phyloP scores from a whole-genome alignment of 257 asterid genomes.

The Primulina huaijiensis region DNA sequence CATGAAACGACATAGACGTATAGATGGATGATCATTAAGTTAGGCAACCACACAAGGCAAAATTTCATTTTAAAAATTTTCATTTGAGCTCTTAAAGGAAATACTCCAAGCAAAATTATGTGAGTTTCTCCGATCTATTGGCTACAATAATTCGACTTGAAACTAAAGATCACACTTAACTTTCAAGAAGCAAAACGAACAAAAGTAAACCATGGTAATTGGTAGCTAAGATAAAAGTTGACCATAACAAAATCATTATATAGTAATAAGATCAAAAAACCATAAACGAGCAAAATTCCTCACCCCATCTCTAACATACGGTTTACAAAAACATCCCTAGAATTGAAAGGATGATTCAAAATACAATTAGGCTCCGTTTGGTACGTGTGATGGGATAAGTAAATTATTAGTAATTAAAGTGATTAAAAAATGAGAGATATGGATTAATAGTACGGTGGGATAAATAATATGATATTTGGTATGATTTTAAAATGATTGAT shows the following conservation, averaged over 20 bases:
- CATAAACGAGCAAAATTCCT: neutral
- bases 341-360: neutral
- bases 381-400: no score
- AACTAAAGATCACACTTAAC: neutral
- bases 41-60: neutral
- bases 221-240: neutral
- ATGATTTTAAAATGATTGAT: no score
- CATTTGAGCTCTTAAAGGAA: no score
- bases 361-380: no score
- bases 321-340: slow-evolving; percentile 12
- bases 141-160: slow-evolving; percentile 5
- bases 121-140: slow-evolving; percentile 1
- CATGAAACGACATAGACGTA: neutral
- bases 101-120: neutral
- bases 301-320: neutral
- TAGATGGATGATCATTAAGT: neutral
- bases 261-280: no score
- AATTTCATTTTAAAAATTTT: no score
- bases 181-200: slow-evolving; percentile 3
- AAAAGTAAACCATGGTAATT: neutral
- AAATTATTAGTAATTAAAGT: no score
- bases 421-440: no score
- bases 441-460: no score
- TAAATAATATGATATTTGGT: no score
- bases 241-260: neutral